Percentiles rank a stretch among this genome's conserved stretches.
phyloP scores from a whole-genome alignment of 2,329 filamentous ascomycete species.

The Penicillium corylophilum region DNA sequence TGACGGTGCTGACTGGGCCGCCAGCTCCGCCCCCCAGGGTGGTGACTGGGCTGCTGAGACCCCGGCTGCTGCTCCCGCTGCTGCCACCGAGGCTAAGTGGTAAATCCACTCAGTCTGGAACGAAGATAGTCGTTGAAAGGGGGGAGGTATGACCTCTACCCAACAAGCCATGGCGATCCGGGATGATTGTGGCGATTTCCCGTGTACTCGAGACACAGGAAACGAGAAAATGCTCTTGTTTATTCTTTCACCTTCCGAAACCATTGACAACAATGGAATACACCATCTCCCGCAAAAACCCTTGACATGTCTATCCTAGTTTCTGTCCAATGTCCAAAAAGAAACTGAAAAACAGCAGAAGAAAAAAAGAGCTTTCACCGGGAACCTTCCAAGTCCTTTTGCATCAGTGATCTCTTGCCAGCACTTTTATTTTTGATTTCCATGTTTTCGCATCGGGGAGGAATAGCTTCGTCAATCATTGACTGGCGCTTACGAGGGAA shows the following conservation, averaged over 20 bases:
- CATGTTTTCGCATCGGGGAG: slow-evolving; percentile 34
- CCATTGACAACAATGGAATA: slow-evolving; percentile 21
- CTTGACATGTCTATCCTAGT: slow-evolving; percentile 44
- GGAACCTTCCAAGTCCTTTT: slow-evolving; percentile 30
- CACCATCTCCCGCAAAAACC: slow-evolving; percentile 27
- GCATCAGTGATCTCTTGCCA: slow-evolving; percentile 26
- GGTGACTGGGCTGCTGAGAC: slow-evolving; percentile 46
- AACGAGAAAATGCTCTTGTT: slow-evolving; percentile 26
- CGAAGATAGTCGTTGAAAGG: slow-evolving; percentile 32
- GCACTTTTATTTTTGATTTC: slow-evolving; percentile 28
- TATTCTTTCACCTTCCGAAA: slow-evolving; percentile 20
- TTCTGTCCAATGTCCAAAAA: slow-evolving; percentile 34
- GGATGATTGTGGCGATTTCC: slow-evolving; percentile 24
- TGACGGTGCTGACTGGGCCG: slow-evolving; percentile 55
- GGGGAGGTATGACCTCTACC: slow-evolving; percentile 24
- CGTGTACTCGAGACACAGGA: slow-evolving; percentile 9
- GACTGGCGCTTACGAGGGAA: slow-evolving; percentile 97
- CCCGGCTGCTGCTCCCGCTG: slow-evolving; percentile 21
- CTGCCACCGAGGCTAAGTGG: slow-evolving; percentile 40
- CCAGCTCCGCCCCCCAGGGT: slow-evolving; percentile 42
- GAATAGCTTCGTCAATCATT: slow-evolving; percentile 51
- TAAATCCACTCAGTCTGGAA: slow-evolving; percentile 31
- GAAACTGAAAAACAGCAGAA: slow-evolving; percentile 36
- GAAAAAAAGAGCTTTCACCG: slow-evolving; percentile 33
- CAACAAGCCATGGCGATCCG: slow-evolving; percentile 25